Base-by-base conservation (phyloP, 306 rosid genomes). In the Crotalaria pallida region DNA sequence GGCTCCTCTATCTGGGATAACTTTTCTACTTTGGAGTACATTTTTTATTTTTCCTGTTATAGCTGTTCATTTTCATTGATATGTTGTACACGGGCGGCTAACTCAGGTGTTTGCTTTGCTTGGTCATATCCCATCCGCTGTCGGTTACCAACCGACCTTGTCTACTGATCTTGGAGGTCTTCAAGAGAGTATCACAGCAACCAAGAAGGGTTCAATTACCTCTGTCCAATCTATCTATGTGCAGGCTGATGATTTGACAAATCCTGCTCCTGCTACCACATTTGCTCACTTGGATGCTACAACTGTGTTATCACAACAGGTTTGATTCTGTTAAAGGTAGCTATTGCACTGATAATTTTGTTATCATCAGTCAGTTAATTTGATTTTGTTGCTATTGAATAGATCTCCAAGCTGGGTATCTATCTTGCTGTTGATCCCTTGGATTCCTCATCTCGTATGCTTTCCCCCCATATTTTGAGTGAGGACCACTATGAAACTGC, bases 231-330 rank as follows among this genome's bases (percentile, higher is more conserved):
- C 98, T 80, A 94, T 94, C 65, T 94, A 94, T 44, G 98, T 94
- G 79, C 98, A 97, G 76, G 98, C 98, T 70, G 98, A 94, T 84
- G 98, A 94, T 50, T 90, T 94, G 96, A 94, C 98, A 65, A 97
- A 94, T 94, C 98, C 98, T 21, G 98, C 98, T 71, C 98, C 98
- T 58, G 98, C 98, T 29, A 94, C 98, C 13, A 90, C 98, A 10
- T 94, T 94, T 10, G 98, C 98, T 84, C 98, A 94, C 85, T 82
- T 94, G 90, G 98, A 94, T 83, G 98, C 98, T 48, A 94, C 98
- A 3, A 94, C 98, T 15, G 98, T 94, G 92, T 71, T 94, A 53
- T 94, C 98, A 0, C 85, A 97, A 72, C 95, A 87, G 96, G 98
- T 94, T 44, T 67, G 78, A 10, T 65, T 45, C 7, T 45, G 1